Percentiles rank a stretch among this genome's conserved stretches.
phyloP scores from a whole-genome alignment of 2,329 filamentous ascomycete species.

The Diatrype stigma region DNA sequence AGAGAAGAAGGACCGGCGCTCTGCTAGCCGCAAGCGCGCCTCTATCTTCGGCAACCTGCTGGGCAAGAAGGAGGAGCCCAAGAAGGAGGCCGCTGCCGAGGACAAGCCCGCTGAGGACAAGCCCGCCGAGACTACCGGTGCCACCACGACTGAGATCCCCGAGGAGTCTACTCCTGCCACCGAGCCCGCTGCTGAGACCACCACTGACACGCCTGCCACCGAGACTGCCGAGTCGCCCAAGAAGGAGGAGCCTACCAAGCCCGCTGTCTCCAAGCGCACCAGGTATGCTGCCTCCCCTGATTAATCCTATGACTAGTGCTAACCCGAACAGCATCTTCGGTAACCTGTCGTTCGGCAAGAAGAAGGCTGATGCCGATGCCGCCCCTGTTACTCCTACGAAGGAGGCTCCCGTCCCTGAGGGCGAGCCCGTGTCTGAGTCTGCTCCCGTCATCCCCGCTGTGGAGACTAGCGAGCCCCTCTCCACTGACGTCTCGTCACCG shows the following conservation, averaged over 20 bases:
- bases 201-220: constrained; percentile 18
- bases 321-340: constrained; percentile 43
- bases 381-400: constrained; percentile 37
- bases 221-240: constrained; percentile 29
- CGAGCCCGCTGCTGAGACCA: constrained; percentile 33
- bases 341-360: constrained; percentile 55
- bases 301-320: constrained; percentile 7
- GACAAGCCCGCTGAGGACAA: constrained; percentile 37
- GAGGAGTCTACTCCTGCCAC: constrained; percentile 28
- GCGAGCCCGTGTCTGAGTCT: constrained; percentile 39
- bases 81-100: constrained; percentile 31
- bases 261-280: constrained; percentile 45
- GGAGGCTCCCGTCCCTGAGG: constrained; percentile 34
- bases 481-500: constrained; percentile 48
- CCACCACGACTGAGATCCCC: constrained; percentile 20
- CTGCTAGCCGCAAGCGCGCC: constrained; percentile 60
- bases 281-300: constrained; percentile 38
- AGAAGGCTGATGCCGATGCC: constrained; percentile 48
- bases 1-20: constrained; percentile 55
- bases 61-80: constrained; percentile 50
- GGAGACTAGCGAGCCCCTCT: constrained; percentile 52
- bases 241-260: constrained; percentile 33
- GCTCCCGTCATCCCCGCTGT: constrained; percentile 58
- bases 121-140: constrained; percentile 29
- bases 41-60: constrained; percentile 59